A percentile compares a stretch with the other conserved stretches of the same genome.
Evolutionary conservation across 2,329 filamentous ascomycete species (phyloP).

Genomic region (Clarireedia homoeocarpa): DNA sequence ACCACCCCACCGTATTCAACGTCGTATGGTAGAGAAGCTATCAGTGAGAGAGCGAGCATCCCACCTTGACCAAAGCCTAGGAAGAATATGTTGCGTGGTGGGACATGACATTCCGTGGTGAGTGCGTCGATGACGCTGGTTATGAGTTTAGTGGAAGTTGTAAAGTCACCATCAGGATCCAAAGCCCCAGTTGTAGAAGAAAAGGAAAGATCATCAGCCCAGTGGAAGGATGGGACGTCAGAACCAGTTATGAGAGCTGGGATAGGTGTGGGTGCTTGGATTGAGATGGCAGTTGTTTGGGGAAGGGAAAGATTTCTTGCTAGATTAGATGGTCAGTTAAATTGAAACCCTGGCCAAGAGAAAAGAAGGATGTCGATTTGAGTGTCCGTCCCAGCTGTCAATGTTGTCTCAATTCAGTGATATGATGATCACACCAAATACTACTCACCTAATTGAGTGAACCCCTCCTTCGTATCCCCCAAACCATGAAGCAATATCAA

Average conservation of each 20-base stretch:
- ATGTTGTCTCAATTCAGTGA: too few species aligned
- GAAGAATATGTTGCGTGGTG: conserved; percentile 41
- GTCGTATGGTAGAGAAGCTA: conserved; percentile 11
- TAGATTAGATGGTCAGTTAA: background rate
- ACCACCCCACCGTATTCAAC: conserved; percentile 50
- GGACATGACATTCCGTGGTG: conserved; percentile 41
- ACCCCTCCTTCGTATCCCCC: conserved; percentile 53
- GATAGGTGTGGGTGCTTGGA: conserved; percentile 52
- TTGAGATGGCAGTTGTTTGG: conserved; percentile 54
- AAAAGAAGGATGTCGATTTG: too few species aligned
- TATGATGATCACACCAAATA: background rate
- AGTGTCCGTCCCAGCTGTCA: too few species aligned
- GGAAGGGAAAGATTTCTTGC: conserved; percentile 50
- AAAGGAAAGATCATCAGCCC: conserved; percentile 52
- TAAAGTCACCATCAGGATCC: conserved; percentile 47
- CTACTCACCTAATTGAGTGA: conserved; percentile 42
- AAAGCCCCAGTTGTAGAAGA: conserved; percentile 43
- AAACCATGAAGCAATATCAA: conserved; percentile 62
- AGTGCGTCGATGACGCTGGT: conserved; percentile 37
- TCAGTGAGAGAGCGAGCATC: conserved; percentile 43
- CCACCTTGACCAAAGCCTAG: conserved; percentile 51
- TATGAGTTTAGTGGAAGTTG: conserved; percentile 34
- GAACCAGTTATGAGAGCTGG: conserved; percentile 40
- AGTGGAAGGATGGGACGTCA: conserved; percentile 40
- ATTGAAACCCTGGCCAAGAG: background rate